These are phyloP conservation scores for Chrysanthemum makinoi DNA, from an alignment of 129 eudicot species.

Conservation along the genomic window DNA sequence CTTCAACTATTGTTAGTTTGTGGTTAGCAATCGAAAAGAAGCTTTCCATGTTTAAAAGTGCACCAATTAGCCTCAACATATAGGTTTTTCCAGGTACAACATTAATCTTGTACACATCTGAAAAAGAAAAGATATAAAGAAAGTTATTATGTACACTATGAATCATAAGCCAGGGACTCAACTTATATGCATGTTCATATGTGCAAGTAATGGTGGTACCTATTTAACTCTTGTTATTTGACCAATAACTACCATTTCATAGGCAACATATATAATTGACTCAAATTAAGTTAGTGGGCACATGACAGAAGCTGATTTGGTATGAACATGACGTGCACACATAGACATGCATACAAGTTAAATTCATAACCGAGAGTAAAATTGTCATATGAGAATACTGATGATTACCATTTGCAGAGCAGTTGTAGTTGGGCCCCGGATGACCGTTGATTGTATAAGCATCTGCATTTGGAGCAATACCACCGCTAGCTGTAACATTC, in stretches of 20 bases:
- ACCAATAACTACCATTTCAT: neutral
- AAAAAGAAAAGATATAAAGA: neutral
- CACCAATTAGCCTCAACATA: conserved; percentile 65
- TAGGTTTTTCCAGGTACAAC: conserved; percentile 67
- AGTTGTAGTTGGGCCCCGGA: conserved; percentile 72
- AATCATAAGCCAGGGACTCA: neutral
- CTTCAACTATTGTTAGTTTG: conserved; percentile 67
- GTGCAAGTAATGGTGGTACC: too few relatives aligned
- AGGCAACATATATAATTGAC: too few relatives aligned
- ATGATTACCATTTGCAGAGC: conserved; percentile 57
- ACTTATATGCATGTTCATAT: too few relatives aligned
- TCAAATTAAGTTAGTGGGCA: too few relatives aligned
- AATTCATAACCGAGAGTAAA: too few relatives aligned
- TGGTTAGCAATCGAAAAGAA: conserved; percentile 78
- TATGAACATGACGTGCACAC: too few relatives aligned
- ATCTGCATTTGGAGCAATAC: conserved; percentile 57
- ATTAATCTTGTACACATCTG: conserved; percentile 65
- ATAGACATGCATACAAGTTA: too few relatives aligned
- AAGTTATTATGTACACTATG: neutral
- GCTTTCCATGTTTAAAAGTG: conserved; percentile 61
- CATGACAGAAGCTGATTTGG: too few relatives aligned
- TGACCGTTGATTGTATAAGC: conserved; percentile 80
- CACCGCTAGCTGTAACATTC: conserved; percentile 50
- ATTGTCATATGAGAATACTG: neutral
- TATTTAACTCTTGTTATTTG: too few relatives aligned